Base-by-base conservation (phyloP, 306 rosid species). In the Prosopis cineraria region DNA sequence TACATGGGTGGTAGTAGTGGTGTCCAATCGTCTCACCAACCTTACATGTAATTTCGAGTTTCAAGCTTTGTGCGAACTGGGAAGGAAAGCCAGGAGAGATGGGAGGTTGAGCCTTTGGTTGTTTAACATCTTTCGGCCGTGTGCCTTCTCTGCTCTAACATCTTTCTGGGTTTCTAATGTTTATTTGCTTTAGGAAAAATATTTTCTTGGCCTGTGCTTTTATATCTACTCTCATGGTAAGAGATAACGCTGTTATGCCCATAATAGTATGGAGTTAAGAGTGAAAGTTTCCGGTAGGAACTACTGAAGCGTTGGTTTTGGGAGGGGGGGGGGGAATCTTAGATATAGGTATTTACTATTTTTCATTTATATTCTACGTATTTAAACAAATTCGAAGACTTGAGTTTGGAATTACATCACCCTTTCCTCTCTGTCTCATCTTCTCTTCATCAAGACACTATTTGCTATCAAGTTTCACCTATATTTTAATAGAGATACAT, bases 11-110 rank as follows among this genome's bases (percentile, higher is more conserved):
- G 85, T 43, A 80, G 88, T 37, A 80, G 89, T 43, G 78, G 89
- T 72, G 71, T 92, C 78, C 97, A 83, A 72, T 66, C 93, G 69
- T 80, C 88, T 10, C 86, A 85, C 78, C 88, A 82, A 59, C 92
- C 90, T 29, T 88, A 86, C 55, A 87, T 87, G 87, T 91, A 83
- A 85, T 16, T 48, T 43, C 39, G 47, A 30, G 74, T 40, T 55
- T 69, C 67, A 33, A 65, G 60, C 62, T 27, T 77, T 34, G 30
- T 47, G n/a, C n/a, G n/a, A n/a, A n/a, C n/a, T n/a, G 29, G 72
- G 50, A 66, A 74, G 70, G 60, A 65, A 74, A 65, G 73, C 79
- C 71, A 17, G 47, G 78, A 70, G 65, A 41, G 52, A 27, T 52
- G 72, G 47, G 13, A 68, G 24, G 29, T 63, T 83, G 78, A 79